Evolutionary conservation across 345 rosid species (phyloP).

Genomic region (Cochlearia excelsa): DNA sequence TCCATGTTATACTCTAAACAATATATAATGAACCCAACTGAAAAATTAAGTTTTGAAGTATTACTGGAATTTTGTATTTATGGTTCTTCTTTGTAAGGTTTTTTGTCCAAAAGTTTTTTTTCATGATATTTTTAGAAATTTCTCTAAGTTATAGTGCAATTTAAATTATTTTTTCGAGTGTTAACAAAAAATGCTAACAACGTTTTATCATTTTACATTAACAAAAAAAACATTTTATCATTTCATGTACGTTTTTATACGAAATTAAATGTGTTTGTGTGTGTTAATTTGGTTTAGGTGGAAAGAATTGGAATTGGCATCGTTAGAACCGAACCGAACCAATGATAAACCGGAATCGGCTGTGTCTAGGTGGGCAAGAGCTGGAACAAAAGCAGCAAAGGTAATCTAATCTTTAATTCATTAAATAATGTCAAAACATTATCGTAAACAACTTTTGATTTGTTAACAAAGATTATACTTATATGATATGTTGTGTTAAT

Average conservation of each 20-base stretch:
- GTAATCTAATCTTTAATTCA: slow-evolving; percentile 24
- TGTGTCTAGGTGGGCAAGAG: slow-evolving; percentile 85
- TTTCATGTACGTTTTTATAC: too few species aligned
- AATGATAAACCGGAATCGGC: slow-evolving; percentile 75
- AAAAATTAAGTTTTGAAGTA: too few species aligned
- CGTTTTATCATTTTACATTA: neutral
- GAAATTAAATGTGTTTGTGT: neutral
- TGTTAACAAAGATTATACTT: neutral
- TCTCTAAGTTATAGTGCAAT: too few species aligned
- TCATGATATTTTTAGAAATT: too few species aligned
- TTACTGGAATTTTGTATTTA: too few species aligned
- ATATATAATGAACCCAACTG: too few species aligned
- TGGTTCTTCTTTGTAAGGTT: too few species aligned
- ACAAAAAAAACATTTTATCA: neutral
- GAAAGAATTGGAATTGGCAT: slow-evolving; percentile 85
- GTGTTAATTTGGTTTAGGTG: slow-evolving; percentile 50
- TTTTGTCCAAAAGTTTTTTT: too few species aligned
- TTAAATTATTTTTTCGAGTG: neutral
- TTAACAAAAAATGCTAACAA: too few species aligned
- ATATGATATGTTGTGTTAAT: neutral
- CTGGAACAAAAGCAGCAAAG: slow-evolving; percentile 91
- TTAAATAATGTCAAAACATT: slow-evolving; percentile 1
- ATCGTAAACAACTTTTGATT: neutral
- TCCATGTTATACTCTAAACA: too few species aligned
- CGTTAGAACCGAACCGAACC: slow-evolving; percentile 52